Evolutionary conservation across 495 filamentous ascomycete genomes (phyloP).

Genomic region (Lasiosphaeria ovina): DNA sequence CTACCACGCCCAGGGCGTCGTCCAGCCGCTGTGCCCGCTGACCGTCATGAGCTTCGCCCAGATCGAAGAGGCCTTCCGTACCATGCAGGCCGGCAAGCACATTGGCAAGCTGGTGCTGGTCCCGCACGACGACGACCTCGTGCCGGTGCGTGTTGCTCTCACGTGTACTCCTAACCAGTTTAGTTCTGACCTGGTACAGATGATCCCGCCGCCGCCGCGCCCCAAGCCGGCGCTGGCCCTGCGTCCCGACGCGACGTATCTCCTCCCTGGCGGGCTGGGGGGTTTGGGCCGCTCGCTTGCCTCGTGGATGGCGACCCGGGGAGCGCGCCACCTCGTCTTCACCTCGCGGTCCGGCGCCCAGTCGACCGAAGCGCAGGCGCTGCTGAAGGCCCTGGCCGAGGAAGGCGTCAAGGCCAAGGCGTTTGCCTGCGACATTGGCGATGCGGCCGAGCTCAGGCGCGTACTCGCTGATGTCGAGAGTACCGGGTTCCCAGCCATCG

Average conservation of each 20-base stretch:
- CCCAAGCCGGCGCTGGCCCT: neutral
- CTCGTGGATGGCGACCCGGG: conserved; percentile 32
- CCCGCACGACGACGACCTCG: conserved; percentile 23
- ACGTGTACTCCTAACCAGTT: neutral
- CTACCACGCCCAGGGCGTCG: conserved; percentile 27
- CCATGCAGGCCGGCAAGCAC: conserved; percentile 49
- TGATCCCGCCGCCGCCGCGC: neutral
- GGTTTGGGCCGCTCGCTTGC: conserved; percentile 55
- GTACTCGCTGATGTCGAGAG: conserved; percentile 28
- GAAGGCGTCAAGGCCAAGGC: conserved; percentile 27
- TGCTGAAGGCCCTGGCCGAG: conserved; percentile 25
- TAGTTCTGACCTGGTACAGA: no score
- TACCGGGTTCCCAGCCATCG: conserved; percentile 45
- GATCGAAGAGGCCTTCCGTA: conserved; percentile 46
- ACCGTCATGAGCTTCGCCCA: conserved; percentile 38
- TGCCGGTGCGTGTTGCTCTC: conserved; percentile 10
- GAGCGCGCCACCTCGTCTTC: conserved; percentile 36
- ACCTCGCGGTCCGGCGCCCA: conserved; percentile 29
- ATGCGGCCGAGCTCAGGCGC: neutral
- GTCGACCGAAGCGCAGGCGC: conserved; percentile 13
- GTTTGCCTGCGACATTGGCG: conserved; percentile 40
- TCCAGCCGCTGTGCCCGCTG: conserved; percentile 37
- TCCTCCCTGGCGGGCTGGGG: conserved; percentile 54
- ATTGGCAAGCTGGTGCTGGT: conserved; percentile 51
- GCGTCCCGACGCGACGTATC: conserved; percentile 34